Evolutionary conservation across 2,329 filamentous ascomycete genomes (phyloP).

Genomic region (Cercospora sojina): DNA sequence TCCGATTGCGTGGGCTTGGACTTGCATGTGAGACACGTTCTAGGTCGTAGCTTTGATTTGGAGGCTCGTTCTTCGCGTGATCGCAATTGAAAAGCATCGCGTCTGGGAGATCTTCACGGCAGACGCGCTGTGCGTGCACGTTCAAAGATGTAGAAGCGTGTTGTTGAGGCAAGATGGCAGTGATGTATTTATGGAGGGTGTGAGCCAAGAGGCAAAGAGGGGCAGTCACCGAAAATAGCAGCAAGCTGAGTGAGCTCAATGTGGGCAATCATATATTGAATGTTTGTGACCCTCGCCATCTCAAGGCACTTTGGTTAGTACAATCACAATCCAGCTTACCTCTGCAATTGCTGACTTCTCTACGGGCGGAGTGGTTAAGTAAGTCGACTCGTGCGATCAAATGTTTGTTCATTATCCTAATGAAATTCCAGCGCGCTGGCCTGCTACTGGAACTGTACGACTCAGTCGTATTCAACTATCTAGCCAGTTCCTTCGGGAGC

Average conservation of each 20-base stretch:
- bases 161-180: neutral
- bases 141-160: neutral
- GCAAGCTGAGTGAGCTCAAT: neutral
- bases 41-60: neutral
- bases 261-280: neutral
- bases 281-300: accelerated
- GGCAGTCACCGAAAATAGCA: neutral
- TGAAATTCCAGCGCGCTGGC: slow-evolving; percentile 15
- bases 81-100: neutral
- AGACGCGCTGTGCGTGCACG: neutral
- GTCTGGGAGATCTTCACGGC: neutral
- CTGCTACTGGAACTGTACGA: slow-evolving; percentile 21
- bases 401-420: neutral
- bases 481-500: slow-evolving; percentile 24
- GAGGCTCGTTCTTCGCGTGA: neutral
- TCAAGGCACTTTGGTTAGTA: slow-evolving; percentile 13
- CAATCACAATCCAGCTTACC: neutral
- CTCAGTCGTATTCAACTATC: slow-evolving; percentile 11
- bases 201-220: neutral
- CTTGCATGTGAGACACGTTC: neutral
- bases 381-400: neutral
- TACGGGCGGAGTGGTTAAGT: slow-evolving; percentile 14
- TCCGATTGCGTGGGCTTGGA: slow-evolving; percentile 8
- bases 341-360: neutral
- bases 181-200: neutral